These are phyloP conservation scores for Pseudozyma tsukubaensis DNA, from an alignment of 1,284 basidiomycete species.

Conservation along the genomic window DNA sequence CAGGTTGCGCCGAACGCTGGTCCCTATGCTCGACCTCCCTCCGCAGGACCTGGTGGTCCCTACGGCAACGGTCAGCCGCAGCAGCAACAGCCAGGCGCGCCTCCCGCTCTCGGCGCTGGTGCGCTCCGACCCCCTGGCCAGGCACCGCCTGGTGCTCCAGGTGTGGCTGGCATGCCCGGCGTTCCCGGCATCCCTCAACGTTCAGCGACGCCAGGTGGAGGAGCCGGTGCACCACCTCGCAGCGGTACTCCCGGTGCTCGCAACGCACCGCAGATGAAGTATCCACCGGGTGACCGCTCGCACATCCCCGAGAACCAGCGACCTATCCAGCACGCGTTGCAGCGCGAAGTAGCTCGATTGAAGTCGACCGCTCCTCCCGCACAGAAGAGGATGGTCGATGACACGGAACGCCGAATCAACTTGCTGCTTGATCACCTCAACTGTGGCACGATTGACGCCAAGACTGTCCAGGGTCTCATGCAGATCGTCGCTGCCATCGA, in stretches of 20 bases:
- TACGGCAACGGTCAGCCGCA: slow-evolving; percentile 42
- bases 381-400: slow-evolving; percentile 86
- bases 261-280: slow-evolving; percentile 74
- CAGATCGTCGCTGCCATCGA: slow-evolving; percentile 66
- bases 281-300: slow-evolving; percentile 89
- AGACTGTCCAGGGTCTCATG: slow-evolving; percentile 60
- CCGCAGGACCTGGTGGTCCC: slow-evolving; percentile 18
- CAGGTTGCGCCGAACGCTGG: slow-evolving; percentile 40
- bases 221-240: slow-evolving; percentile 62
- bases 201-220: slow-evolving; percentile 68
- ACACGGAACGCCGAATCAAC: slow-evolving; percentile 87
- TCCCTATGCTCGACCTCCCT: slow-evolving; percentile 44
- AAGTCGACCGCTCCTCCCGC: slow-evolving; percentile 73
- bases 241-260: slow-evolving; percentile 51
- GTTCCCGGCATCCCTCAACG: slow-evolving; percentile 70
- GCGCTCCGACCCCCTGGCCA: slow-evolving; percentile 46
- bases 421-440: slow-evolving; percentile 90
- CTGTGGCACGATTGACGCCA: slow-evolving; percentile 78
- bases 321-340: slow-evolving; percentile 74
- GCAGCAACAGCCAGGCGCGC: slow-evolving; percentile 26
- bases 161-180: slow-evolving; percentile 55
- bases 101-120: slow-evolving; percentile 26
- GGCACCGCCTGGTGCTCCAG: slow-evolving; percentile 29
- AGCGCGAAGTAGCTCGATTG: slow-evolving; percentile 50
- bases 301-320: slow-evolving; percentile 83